Evolutionary conservation across 192 early-diverging fungal species (phyloP), one percentile per base, ranked within the genome.

Genomic region (Coemansia sp.): DNA sequence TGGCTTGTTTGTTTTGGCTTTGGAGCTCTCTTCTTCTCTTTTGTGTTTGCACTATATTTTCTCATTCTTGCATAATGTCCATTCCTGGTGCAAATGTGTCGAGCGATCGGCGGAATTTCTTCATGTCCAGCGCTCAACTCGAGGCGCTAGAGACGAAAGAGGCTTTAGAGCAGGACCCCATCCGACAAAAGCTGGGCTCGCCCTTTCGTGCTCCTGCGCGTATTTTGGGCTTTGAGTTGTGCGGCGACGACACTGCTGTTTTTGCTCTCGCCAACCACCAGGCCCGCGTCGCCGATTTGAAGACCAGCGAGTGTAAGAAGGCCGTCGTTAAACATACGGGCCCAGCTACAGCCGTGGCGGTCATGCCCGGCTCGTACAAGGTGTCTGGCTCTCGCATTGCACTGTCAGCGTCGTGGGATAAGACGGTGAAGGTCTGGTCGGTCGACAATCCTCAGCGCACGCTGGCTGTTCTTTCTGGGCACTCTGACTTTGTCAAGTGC

Each of bases 401-500:
- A 1, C 48, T 76, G 16, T 82, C 79, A 18, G 93, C 92, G 21
- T 95, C 96, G 8, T 98, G 96, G 96, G 96, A 98, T 79, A 96
- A 95, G 76, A 89, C 89, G 0, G 76, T 94, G 61, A 87, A 78
- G 42, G 86, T 93, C 41, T 98, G 95, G 94, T 79, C 93, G 48
- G 81, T 87, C 2, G 85, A 91, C 42, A 52, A 87, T 72, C 89
- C 91, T 11, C 79, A 85, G 48, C 79, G 86, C 38, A 85, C 83
- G 45, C 67, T 97, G 25, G 75, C 81, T 0, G 92, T 89, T 4
- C 86, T 90, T 50, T 66, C 62, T 18, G 90, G 88, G 0, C 96
- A 99, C 72, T 72, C 87, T 4, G 96, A 99, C 75, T 97, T 99
- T 78, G 87, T 99, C 47, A 99, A 99, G 65, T 85, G 80, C 23